Evolutionary conservation across 352 stramenopile species (phyloP), one percentile per base, ranked within the genome.

Genomic region (Pythium guiyangense): DNA sequence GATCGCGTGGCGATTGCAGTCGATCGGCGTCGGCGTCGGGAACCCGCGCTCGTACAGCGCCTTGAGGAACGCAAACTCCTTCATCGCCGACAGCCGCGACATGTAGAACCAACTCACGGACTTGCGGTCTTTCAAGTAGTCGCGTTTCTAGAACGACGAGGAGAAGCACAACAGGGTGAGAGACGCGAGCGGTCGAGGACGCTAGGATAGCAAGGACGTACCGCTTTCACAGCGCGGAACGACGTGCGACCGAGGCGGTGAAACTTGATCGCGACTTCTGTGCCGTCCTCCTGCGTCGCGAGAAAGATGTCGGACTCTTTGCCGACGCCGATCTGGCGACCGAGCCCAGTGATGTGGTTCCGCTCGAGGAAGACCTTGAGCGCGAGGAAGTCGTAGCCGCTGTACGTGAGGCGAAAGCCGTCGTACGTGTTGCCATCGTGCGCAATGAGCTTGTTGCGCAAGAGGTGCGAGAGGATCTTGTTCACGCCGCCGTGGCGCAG

Each of bases 241-340:
- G 90, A 98, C 31, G 97, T 99, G 59, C 97, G 83, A 47, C 98
- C 98, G 14, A 99, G 85, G n/a, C 98, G 94, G 78, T 99, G 98
- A 68, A 99, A 97, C 74, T 99, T 99, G 52, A 99, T 95, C 6
- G 98, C 96, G 25, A 99, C 73, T 65, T 99, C 92, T 15, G 97
- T 97, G 57, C 96, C 97, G 62, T 98, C 90, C 18, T 92, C 81
- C 57, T 94, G 84, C 6, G 79, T 90, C 25, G 94, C 96, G 45
- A 99, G 64, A 70, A 98, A 99, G 56, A 99, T 98, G 76, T 99
- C 98, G 18, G 88, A 98, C 70, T 99, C 98, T 66, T 99, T 99
- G 42, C 98, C 98, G 31, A 98, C 97, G 27, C 97, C 97, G 60
- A 99, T 99, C 63, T 98, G 87, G 31, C 88, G 80, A 6, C 93